Evolutionary conservation across 176 grass and related monocot species (phyloP), one percentile per base, ranked within the genome.

Genomic region (Oropetium thomaeum): DNA sequence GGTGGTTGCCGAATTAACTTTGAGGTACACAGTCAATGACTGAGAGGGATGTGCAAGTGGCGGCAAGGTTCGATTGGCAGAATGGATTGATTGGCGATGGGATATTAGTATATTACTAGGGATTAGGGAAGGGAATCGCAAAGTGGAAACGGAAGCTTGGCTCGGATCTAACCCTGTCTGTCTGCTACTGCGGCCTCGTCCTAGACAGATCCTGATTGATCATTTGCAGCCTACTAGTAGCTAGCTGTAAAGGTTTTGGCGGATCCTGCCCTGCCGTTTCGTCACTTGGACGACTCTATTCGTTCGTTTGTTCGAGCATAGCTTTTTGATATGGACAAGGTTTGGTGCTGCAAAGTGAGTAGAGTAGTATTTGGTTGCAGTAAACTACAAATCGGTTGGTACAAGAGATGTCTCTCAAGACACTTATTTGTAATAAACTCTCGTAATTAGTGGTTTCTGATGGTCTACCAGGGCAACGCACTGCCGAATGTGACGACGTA

Each of bases 1-100:
- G 78, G 34, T 73, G 80, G 81, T 83, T 70, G 73, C 70, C 20
- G 3, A 68, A 67, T 31, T 43, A 62, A 71, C 74, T 73, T 79
- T 42, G n/a, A 2, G 32, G 49, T 22, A 52, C 39, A 39, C 34
- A 66, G 84, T 71, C 78, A 82, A 70, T 58, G 57, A n/a, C n/a
- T n/a, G n/a, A n/a, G n/a, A 58, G 26, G n/a, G n/a, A n/a, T 5
- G 71, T 1, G 28, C 41, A 31, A 49, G 74, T 76, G 74, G 74
- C 74, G 74, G 74, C 74, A 77, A 65, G 60, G 10, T 77, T 77
- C 35, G 67, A 70, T 65, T 72, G 76, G 41, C 70, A 14, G 76
- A 47, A 47, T 31, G 39, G 25, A 17, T n/a, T n/a, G n/a, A n/a
- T n/a, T 29, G 58, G 17, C 25, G 23, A 26, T 32, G 65, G 55